Evolutionary conservation across 2,329 filamentous ascomycete genomes (phyloP).

Genomic region (Mycosphaerelloides madeirae): DNA sequence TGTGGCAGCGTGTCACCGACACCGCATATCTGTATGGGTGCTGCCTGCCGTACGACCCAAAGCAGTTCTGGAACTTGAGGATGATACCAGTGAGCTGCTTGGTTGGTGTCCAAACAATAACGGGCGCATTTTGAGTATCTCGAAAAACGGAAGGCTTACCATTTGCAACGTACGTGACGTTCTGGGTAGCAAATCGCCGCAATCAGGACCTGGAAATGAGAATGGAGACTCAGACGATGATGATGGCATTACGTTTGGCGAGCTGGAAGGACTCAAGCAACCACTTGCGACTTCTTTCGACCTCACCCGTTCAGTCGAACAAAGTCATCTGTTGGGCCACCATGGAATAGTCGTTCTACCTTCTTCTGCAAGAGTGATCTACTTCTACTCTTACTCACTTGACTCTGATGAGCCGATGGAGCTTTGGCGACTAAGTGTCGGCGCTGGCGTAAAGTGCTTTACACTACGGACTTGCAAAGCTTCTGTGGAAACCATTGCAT

Average conservation of each 20-base stretch:
- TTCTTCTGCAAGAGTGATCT: constrained; percentile 13
- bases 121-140: not conserved
- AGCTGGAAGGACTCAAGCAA: constrained; percentile 12
- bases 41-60: no score
- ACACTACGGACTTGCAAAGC: constrained; percentile 8
- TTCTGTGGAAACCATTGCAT: constrained; percentile 12
- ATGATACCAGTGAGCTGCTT: not conserved
- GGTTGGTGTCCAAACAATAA: not conserved
- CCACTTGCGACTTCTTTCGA: constrained; percentile 2
- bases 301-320: constrained; percentile 6
- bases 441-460: constrained; percentile 17
- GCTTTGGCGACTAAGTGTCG: constrained; percentile 17
- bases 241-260: constrained; percentile 17
- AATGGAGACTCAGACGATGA: constrained; percentile 12
- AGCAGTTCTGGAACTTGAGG: not conserved
- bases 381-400: constrained; percentile 20
- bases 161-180: constrained; percentile 10
- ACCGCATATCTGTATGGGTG: constrained; percentile 10
- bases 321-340: constrained; percentile 20
- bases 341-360: constrained; percentile 24
- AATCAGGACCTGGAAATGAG: no score
- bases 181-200: not conserved
- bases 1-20: constrained; percentile 13
- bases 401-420: constrained; percentile 15
- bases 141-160: not conserved